Evolutionary conservation across 192 early-diverging fungal genomes (phyloP), one percentile per base, ranked within the genome.

Genomic region (Rhizoclosmatium globosum): DNA sequence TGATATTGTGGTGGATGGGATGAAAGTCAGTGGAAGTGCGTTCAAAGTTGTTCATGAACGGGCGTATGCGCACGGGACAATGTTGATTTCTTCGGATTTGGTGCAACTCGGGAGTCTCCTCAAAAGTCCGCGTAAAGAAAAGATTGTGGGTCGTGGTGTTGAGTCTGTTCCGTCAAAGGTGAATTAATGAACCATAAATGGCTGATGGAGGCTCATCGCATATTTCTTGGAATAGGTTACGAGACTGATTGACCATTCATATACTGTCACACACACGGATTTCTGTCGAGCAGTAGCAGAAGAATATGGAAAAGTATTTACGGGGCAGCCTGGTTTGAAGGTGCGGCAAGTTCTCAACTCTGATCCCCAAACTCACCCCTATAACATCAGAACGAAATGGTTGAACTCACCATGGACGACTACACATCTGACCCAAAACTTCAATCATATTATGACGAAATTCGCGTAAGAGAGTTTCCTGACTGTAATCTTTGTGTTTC

Each of bases 51-150:
- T 94, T 65, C 91, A 88, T 69, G 68, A 82, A 4, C 81, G 94
- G 66, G 94, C 97, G 2, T 98, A 97, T 79, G 96, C 98, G 81
- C 98, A 99, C 81, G 98, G 98, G 58, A 99, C 98, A 4, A 98
- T 99, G 98, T 84, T 99, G 48, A 98, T 99, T 68, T 91, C 96
- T 76, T 86, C 95, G 4, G 93, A 98, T 82, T 87, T 97, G 64
- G 60, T 67, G 23, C 74, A 82, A 11, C 84, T 94, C 44, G 69
- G 84, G 47, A 81, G 81, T 45, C 89, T 84, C 61, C 78, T 94
- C 57, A 84, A 84, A 9, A 87, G 97, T 23, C 86, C 90, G 4
- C 90, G 93, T 38, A 92, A 94, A 83, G 96, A 96, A 47, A 94
- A 4, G 2, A 86, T 99, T 21, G 86, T 88, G 3, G 93, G 94